Percentiles rank a stretch among this genome's conserved stretches.
These are phyloP conservation scores for Metschnikowia vanudenii DNA, from an alignment of 805 yeast species.

Conservation along the genomic window DNA sequence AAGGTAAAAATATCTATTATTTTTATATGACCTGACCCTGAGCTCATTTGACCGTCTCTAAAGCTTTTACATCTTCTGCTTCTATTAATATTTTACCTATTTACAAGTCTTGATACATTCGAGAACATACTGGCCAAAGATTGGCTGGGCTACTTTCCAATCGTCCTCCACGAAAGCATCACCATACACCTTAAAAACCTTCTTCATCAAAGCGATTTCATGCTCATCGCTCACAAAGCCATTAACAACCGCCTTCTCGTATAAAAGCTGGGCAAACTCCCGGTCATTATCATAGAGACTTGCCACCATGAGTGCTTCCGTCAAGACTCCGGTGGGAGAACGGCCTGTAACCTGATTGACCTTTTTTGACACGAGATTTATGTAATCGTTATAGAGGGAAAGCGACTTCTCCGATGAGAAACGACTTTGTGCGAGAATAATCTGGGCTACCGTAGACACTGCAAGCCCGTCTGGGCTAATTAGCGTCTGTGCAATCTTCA, in stretches of 20 bases:
- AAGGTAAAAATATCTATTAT: no score
- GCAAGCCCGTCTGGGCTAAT: conserved; percentile 27
- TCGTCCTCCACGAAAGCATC: conserved; percentile 42
- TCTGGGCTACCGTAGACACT: conserved; percentile 36
- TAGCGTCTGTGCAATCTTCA: conserved; percentile 41
- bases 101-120: conserved; percentile 11
- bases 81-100: no score
- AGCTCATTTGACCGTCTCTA: no score
- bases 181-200: conserved; percentile 48
- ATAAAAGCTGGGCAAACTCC: conserved; percentile 51
- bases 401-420: conserved; percentile 41
- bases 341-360: conserved; percentile 28
- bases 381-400: conserved; percentile 46
- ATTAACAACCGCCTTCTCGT: conserved; percentile 46
- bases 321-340: conserved; percentile 44
- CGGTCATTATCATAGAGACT: conserved; percentile 47
- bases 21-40: no score
- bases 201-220: conserved; percentile 43
- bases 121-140: conserved; percentile 33
- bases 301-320: conserved; percentile 48
- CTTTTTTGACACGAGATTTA: conserved; percentile 34
- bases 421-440: conserved; percentile 42
- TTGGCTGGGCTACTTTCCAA: conserved; percentile 30
- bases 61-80: no score
- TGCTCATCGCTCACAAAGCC: conserved; percentile 36